Base-by-base conservation (phyloP, 2,329 filamentous ascomycete genomes). In the Drechslerella dactyloides region DNA sequence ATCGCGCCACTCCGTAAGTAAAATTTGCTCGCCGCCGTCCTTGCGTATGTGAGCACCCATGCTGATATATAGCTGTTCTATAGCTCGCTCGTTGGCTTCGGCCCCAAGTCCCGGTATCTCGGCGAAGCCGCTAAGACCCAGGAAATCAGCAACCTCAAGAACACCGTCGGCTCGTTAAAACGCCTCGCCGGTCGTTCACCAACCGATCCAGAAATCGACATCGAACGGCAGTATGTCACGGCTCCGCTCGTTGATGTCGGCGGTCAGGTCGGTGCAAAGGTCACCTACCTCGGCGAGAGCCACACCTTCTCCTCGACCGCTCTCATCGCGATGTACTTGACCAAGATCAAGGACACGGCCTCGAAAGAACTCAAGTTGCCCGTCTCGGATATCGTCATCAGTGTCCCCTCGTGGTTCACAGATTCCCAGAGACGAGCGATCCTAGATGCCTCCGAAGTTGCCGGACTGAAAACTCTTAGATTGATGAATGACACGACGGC, bases 71-170 rank as follows among this genome's bases (percentile, higher is more conserved):
- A 33, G 27, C 73, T 76, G 1, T 15, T 42, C n/a, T 64, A 46
- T 78, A 96, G 93, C 74, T 92, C 94, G 74, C 85, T 99, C 76
- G 94, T 99, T 78, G 93, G 91, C 78, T 99, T 99, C 82, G 91
- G 92, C 72, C 89, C 91, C 80, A 96, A 96, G 84, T 88, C 86
- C 81, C 90, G 94, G 84, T 96, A 96, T 81, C 86, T 99, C 75
- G 94, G 94, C 76, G 94, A 99, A 84, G 82, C 90, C 66, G 94
- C 94, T 77, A 97, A 97, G 87, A 97, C 93, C 76, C 93, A 97
- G 83, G 94, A 99, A 83, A 96, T 96, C 80, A 96, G 93, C 79
- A 99, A 99, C 85, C 87, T 97, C 79, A 99, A 97, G 85, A 99
- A 99, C 86, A 99, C 94, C 76, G 90, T 99, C 82, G 85, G 87